Base-by-base conservation (phyloP, 306 rosid species). In the Rosa lucieae region DNA sequence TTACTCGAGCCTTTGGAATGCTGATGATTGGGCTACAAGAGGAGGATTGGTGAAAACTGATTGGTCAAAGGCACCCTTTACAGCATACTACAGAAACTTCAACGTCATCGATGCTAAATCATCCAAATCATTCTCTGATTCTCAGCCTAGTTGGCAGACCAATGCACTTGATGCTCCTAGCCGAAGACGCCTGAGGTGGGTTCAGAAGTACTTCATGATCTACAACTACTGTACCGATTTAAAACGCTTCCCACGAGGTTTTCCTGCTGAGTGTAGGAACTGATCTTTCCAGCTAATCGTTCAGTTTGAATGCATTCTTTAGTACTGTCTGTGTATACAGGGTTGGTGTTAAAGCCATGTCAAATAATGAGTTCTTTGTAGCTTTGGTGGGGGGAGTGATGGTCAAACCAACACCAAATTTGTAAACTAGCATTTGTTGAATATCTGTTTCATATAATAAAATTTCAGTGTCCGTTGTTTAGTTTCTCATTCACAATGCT, bases 171-270 rank as follows among this genome's bases (percentile, higher is more conserved):
- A 93, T 72, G 95, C 90, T 18, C 68, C 85, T 40, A 81, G 88
- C 70, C 85, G 97, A 74, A 85, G 97, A 79, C 87, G 93, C 70
- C 82, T 93, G 15, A 90, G 95, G 81, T 93, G 98, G 98, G 98
- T 87, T 73, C 95, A 91, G 77, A 91, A 79, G 79, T 93, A 93
- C 66, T 93, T 89, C 87, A 91, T 93, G 98, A 91, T 93, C 58
- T 91, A 93, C 80, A 89, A 93, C 55, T 93, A 93, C 21, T 93
- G 98, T 79, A 82, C 74, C 8, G 98, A 93, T 71, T 86, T 85
- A 2, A 93, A 87, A 75, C 90, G 98, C 20, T 93, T 91, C 82
- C 97, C 97, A 1, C 81, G 75, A 44, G 98, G 95, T 35, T 20
- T 81, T 81, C 98, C 97, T 29, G 76, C 81, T 5, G 97, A 93